phyloP scores from a whole-genome alignment of 73 alveolate genomes.

The Paramecium octaurelia region DNA sequence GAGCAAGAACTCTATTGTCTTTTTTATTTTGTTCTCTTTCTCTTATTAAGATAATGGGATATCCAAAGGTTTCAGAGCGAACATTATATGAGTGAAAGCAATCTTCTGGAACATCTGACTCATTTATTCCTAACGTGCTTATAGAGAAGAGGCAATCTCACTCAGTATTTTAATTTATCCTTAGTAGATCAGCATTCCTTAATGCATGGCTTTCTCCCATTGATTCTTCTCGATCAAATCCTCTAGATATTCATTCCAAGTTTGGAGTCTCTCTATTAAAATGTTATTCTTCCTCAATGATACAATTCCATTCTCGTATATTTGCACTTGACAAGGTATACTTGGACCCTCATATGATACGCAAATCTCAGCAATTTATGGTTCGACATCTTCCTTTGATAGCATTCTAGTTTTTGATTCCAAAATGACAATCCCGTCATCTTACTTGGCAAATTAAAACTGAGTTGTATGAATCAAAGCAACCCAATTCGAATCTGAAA shows the following conservation, averaged over 20 bases:
- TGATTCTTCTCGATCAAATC: background rate
- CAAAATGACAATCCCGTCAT: background rate
- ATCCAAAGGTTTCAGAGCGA: background rate
- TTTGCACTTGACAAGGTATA: background rate
- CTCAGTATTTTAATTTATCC: slow-evolving; percentile 17
- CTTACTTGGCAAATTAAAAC: background rate
- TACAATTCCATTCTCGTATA: slow-evolving; percentile 8
- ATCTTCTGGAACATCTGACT: background rate
- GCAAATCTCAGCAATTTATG: background rate
- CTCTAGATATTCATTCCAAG: slow-evolving; percentile 27
- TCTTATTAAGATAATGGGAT: slow-evolving; percentile 1
- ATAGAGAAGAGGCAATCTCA: background rate
- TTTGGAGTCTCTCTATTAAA: background rate
- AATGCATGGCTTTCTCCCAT: slow-evolving; percentile 16
- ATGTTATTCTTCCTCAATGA: background rate
- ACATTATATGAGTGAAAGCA: slow-evolving; percentile 37
- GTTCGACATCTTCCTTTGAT: slow-evolving; percentile 28
- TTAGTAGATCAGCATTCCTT: slow-evolving; percentile 30
- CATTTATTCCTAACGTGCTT: background rate
- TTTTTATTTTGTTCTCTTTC: background rate
- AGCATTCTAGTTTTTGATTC: background rate
- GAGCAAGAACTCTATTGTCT: background rate
- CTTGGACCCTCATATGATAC: background rate
- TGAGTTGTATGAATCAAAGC: slow-evolving; percentile 18
- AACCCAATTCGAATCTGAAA: background rate